Evolutionary conservation across 2,329 filamentous ascomycete genomes (phyloP), one percentile per base, ranked within the genome.

Genomic region (Xylaria sp.): DNA sequence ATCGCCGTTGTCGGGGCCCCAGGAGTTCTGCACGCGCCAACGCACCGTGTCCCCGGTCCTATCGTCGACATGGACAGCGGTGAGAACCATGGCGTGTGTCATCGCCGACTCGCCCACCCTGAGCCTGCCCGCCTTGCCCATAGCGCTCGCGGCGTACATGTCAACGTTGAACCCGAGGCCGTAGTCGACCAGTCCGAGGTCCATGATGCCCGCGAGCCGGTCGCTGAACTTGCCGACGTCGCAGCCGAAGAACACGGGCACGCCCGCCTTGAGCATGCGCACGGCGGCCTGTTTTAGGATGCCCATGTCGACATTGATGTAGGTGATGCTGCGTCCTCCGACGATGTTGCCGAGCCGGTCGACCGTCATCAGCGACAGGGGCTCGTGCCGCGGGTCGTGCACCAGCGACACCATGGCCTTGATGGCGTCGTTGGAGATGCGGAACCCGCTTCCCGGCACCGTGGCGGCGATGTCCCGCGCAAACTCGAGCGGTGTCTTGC

Each of bases 11-110:
- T 72, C 78, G 40, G 86, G 82, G 11, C 90, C 91, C 92, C 92
- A 96, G 58, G 86, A 90, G 74, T 96, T 96, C 82, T 96, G 90
- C 6, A 96, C 91, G 55, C 92, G 81, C 93, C 93, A 97, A 44
- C 92, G 80, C 1, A 92, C 85, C 2, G 87, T 82, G 75, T 86
- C 84, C 1, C 86, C 87, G 1, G 74, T 77, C 61, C 85, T 77
- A 27, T 83, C 80, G 62, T 90, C 88, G 2, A 96, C 75, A 72
- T 97, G 92, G 46, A 96, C 93, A 0, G 87, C 93, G 2, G 92
- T 96, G 64, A 97, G 77, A 0, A 96, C 91, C 93, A 96, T 96
- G 4, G 93, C 93, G 71, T 96, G 93, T 1, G 92, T 96, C 92
- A 97, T 96, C 52, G 86, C 83, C 55, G 85, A 89, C 77, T 96